Evolutionary conservation across 495 filamentous ascomycete genomes (phyloP).

Genomic region (Penicillium riverlandense): DNA sequence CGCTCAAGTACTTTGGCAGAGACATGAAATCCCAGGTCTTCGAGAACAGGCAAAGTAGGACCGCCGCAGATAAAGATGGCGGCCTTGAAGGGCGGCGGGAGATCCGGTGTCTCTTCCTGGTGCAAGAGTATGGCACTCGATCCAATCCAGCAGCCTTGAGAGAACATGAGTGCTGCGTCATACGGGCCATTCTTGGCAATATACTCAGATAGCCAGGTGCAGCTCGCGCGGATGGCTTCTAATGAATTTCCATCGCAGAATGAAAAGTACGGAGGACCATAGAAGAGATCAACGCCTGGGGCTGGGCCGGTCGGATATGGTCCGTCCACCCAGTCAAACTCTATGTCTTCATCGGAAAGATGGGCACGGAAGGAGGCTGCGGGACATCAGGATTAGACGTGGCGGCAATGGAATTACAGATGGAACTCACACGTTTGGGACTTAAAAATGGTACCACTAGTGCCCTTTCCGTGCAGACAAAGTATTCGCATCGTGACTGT

Average conservation of each 20-base stretch:
- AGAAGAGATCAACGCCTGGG: conserved; percentile 47
- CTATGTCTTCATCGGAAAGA: conserved; percentile 25
- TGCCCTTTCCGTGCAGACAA: conserved; percentile 58
- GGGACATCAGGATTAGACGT: conserved; percentile 15
- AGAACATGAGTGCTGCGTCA: conserved; percentile 54
- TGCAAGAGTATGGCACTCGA: conserved; percentile 37
- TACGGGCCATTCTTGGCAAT: conserved; percentile 48
- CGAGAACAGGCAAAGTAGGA: conserved; percentile 39
- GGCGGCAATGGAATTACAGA: not conserved
- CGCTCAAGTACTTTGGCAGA: conserved; percentile 32
- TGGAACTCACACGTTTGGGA: conserved; percentile 46
- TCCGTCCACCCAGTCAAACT: conserved; percentile 53
- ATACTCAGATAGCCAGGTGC: conserved; percentile 39
- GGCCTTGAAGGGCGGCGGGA: conserved; percentile 46
- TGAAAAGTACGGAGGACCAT: conserved; percentile 39
- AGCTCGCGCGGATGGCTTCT: conserved; percentile 29
- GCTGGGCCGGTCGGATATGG: conserved; percentile 37
- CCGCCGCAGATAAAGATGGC: conserved; percentile 56
- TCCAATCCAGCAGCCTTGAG: conserved; percentile 50
- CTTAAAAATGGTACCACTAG: conserved; percentile 50
- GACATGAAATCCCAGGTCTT: conserved; percentile 43
- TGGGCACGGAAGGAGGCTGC: conserved; percentile 36
- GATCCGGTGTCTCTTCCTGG: conserved; percentile 20
- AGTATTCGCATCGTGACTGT: conserved; percentile 45
- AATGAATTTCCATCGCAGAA: conserved; percentile 36